These are phyloP conservation scores for Neltuma alba DNA, from an alignment of 306 rosid species.

Conservation along the genomic window DNA sequence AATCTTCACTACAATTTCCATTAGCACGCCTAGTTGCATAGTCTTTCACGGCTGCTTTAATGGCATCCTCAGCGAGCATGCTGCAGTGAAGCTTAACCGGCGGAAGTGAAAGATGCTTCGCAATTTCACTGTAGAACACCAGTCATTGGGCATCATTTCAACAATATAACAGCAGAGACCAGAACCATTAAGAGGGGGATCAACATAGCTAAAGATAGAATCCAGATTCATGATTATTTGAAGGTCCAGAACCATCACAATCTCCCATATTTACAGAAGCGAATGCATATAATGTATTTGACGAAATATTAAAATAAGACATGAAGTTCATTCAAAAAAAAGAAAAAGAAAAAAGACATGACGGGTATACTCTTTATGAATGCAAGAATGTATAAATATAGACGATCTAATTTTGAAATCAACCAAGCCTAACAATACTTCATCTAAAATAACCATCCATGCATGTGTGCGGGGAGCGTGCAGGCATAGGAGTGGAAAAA, in stretches of 20 bases:
- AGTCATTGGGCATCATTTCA: conserved; percentile 20
- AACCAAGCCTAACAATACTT: conserved; percentile 11
- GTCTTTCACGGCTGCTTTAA: conserved; percentile 97
- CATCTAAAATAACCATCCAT: not conserved
- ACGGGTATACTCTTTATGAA: not conserved
- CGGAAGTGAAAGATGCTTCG: conserved; percentile 95
- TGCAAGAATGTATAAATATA: not conserved
- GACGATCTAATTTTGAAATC: not conserved
- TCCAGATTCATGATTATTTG: not conserved
- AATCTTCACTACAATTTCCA: conserved; percentile 23
- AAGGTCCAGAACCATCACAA: not conserved
- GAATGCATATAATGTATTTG: not conserved
- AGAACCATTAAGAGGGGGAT: not conserved
- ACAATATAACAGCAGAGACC: not conserved
- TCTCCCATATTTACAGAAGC: not conserved
- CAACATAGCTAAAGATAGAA: not conserved
- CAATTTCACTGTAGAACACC: conserved; percentile 74
- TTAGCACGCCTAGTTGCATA: conserved; percentile 67
- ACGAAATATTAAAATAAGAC: not conserved
- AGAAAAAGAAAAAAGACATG: not conserved
- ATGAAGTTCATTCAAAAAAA: too few relatives aligned
- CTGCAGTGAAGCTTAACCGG: conserved; percentile 99
- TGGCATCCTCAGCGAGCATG: conserved; percentile 99
- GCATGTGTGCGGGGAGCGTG: too few relatives aligned
- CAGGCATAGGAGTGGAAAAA: too few relatives aligned